Percentiles rank a stretch among this genome's conserved stretches.
Evolutionary conservation across 495 filamentous ascomycete species (phyloP).

Genomic region (Umbilicaria muhlenbergii): DNA sequence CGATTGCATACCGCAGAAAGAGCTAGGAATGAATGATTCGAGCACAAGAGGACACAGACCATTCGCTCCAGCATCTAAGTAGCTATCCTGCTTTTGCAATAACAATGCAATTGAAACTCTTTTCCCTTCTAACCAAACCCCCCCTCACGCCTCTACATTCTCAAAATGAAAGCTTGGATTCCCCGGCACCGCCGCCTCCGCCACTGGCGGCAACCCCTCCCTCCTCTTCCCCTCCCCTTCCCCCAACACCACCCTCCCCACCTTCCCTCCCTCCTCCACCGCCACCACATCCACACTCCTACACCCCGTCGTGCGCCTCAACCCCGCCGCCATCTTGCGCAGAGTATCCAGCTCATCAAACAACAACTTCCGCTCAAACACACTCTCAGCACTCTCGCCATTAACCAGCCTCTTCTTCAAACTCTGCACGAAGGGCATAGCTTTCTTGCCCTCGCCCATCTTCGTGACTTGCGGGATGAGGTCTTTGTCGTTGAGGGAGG

Average conservation of each 20-base stretch:
- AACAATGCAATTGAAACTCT: no score
- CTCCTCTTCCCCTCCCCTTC: constrained; percentile 36
- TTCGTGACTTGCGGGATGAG: constrained; percentile 59
- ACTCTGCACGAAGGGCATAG: constrained; percentile 88
- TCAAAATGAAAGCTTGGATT: constrained; percentile 62
- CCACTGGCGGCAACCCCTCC: constrained; percentile 34
- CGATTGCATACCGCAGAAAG: no score
- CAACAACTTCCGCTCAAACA: constrained; percentile 65
- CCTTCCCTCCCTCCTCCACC: constrained; percentile 56
- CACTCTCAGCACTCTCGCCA: constrained; percentile 38
- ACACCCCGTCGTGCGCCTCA: constrained; percentile 50
- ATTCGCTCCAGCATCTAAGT: no score
- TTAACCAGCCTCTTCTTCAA: constrained; percentile 64
- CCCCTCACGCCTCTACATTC: constrained; percentile 38
- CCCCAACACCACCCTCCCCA: constrained; percentile 39
- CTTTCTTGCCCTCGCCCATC: constrained; percentile 85
- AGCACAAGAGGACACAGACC: no score
- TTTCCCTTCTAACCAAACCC: no score
- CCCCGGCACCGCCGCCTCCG: constrained; percentile 63
- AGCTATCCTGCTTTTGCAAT: no score
- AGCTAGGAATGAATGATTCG: no score
- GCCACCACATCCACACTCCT: constrained; percentile 46
- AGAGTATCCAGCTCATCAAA: constrained; percentile 74
- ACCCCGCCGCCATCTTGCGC: constrained; percentile 35
- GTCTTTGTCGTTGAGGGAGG: constrained; percentile 60